Evolutionary conservation across 441 rosid species (phyloP), one percentile per base, ranked within the genome.

Genomic region (Pelargonium australe): DNA sequence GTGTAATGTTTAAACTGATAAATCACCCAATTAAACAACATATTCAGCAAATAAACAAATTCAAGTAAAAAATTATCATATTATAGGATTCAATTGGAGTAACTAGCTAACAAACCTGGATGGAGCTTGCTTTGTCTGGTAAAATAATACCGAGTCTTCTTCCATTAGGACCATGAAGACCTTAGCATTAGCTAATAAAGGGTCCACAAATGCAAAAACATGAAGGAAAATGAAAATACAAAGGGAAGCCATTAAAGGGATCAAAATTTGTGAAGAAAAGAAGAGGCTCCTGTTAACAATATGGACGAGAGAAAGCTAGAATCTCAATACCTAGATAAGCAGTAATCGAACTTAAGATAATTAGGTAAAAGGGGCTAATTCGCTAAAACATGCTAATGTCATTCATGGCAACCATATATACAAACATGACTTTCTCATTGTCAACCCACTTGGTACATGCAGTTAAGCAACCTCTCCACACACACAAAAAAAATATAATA

Each of bases 161-260:
- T 82, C 82, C 79, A 79, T 76, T 51, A 82, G 66, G 70, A 80
- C 75, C 70, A 84, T 76, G 70, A 75, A 73, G 43, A 82, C 84
- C 73, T 77, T 81, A 34, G 86, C 79, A 66, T 78, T 74, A 13
- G 60, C 73, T 14, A 28, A 60, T 12, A 40, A 31, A 41, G 43
- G 70, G 44, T 69, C 66, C 41, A 61, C 51, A 61, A 63, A 45
- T 31, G 49, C 16, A 45, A 75, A 19, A 31, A 75, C n/a, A 43
- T 20, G 67, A 41, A 75, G 49, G 47, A 82, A 67, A 65, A 70
- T 3, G 5, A 41, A 20, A 13, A 14, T 14, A 12, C 23, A 41
- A 40, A 69, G 44, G 41, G 57, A 72, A 65, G 73, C 68, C 80
- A 79, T 81, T 16, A 41, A 14, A 28, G 44, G 68, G 70, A 13